phyloP scores from a whole-genome alignment of 2,329 filamentous ascomycete genomes.

The Phyllosticta citribraziliensis region DNA sequence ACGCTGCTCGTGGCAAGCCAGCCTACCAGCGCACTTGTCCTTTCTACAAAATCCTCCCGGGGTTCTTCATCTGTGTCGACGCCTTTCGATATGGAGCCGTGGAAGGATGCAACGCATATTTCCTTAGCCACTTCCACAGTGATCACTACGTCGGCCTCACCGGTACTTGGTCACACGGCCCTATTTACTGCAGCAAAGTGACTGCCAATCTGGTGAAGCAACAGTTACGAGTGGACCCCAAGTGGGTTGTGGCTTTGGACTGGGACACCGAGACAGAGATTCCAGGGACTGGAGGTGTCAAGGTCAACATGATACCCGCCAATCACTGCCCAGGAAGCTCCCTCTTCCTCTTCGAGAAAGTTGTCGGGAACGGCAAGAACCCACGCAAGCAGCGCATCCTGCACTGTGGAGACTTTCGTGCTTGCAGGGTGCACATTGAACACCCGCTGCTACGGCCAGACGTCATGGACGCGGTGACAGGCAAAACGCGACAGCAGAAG shows the following conservation, averaged over 20 bases:
- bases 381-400: constrained; percentile 66
- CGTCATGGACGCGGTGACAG: constrained; percentile 57
- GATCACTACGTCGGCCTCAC: constrained; percentile 94
- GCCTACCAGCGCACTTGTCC: constrained; percentile 86
- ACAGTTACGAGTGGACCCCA: constrained; percentile 74
- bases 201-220: constrained; percentile 83
- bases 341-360: constrained; percentile 84
- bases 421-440: constrained; percentile 71
- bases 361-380: constrained; percentile 49
- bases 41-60: constrained; percentile 97
- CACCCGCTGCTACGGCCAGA: constrained; percentile 77
- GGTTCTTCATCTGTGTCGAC: constrained; percentile 86
- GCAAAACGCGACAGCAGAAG: constrained; percentile 67
- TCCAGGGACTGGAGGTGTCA: constrained; percentile 70
- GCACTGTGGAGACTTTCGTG: constrained; percentile 93
- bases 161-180: constrained; percentile 80
- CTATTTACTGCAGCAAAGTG: constrained; percentile 91
- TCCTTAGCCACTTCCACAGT: constrained; percentile 94
- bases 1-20: constrained; percentile 69
- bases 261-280: constrained; percentile 75
- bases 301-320: constrained; percentile 88
- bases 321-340: constrained; percentile 97
- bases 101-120: constrained; percentile 86
- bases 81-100: constrained; percentile 93
- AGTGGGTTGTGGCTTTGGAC: constrained; percentile 75